Conservation (phyloP, 768 basidiomycete species). For the Tulasnella sp. region DNA sequence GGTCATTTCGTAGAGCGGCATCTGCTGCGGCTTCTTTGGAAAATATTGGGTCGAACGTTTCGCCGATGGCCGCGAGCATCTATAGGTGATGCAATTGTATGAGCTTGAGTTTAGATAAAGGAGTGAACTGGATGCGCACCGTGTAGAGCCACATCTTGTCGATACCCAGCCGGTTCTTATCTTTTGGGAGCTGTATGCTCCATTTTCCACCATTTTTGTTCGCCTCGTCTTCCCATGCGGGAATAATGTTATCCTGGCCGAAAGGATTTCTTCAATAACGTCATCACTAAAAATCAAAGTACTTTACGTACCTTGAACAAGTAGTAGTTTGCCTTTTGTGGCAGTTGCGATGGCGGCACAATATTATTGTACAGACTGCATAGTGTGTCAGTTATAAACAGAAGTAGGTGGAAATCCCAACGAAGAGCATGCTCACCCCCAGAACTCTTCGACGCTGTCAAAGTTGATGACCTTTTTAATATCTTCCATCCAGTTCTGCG, state of each 20-base stretch:
- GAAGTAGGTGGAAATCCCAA: neutral
- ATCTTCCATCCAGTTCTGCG: constrained; percentile 96
- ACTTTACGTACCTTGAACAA: constrained; percentile 78
- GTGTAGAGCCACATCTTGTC: constrained; percentile 99
- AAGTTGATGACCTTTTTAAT: constrained; percentile 94
- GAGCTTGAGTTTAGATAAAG: neutral
- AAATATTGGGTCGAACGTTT: constrained; percentile 90
- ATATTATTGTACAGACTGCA: constrained; percentile 90
- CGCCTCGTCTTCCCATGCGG: constrained; percentile 94
- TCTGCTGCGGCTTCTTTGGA: constrained; percentile 34
- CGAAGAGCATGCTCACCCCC: constrained; percentile 57
- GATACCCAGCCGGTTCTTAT: constrained; percentile 74
- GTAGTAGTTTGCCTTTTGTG: constrained; percentile 98
- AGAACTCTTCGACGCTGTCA: constrained; percentile 97
- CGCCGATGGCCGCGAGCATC: constrained; percentile 99
- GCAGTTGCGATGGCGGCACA: constrained; percentile 84
- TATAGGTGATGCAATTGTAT: constrained; percentile 27
- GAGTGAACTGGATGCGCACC: constrained; percentile 33
- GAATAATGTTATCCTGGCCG: constrained; percentile 81
- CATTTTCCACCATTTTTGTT: constrained; percentile 98
- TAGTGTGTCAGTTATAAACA: constrained; percentile 20
- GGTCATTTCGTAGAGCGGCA: constrained; percentile 30
- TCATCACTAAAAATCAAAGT: neutral
- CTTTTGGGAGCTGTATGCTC: constrained; percentile 94
- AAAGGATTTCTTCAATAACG: constrained; percentile 8